phyloP scores from a whole-genome alignment of 192 early-diverging fungal species.

The Oehlia diaphana region DNA sequence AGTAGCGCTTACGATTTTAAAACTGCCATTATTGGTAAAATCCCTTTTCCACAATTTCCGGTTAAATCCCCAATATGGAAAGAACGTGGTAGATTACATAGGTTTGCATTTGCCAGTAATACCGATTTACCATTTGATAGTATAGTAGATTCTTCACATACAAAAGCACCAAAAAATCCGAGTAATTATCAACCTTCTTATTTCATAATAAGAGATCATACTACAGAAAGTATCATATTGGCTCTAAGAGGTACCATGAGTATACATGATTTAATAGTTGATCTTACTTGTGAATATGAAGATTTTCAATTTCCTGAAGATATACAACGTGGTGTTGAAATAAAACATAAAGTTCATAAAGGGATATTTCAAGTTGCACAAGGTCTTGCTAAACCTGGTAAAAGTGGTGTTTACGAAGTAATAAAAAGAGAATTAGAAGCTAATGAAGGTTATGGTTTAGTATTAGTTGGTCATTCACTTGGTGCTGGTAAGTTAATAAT shows the following conservation, averaged over 20 bases:
- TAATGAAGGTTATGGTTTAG: slow-evolving; percentile 44
- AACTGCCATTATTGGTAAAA: neutral
- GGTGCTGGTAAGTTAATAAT: slow-evolving; percentile 49
- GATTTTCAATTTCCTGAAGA: slow-evolving; percentile 47
- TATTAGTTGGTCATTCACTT: slow-evolving; percentile 51
- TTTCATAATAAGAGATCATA: slow-evolving; percentile 47
- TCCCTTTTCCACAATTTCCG: slow-evolving; percentile 1
- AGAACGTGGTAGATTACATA: slow-evolving; percentile 16
- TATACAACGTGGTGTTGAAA: slow-evolving; percentile 22
- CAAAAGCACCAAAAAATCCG: slow-evolving; percentile 32
- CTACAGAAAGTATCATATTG: slow-evolving; percentile 44
- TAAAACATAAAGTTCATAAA: slow-evolving; percentile 45
- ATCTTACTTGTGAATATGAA: slow-evolving; percentile 50
- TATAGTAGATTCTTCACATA: slow-evolving; percentile 44
- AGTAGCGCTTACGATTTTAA: slow-evolving; percentile 33
- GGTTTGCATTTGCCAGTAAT: slow-evolving; percentile 14
- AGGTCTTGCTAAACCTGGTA: slow-evolving; percentile 40
- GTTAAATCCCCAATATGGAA: neutral
- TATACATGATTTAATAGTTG: slow-evolving; percentile 49
- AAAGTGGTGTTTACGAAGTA: slow-evolving; percentile 42
- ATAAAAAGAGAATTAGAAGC: slow-evolving; percentile 44
- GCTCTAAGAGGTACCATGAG: slow-evolving; percentile 54
- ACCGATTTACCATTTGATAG: slow-evolving; percentile 40
- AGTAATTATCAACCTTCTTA: slow-evolving; percentile 47
- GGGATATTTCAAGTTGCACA: slow-evolving; percentile 47